Conservation (phyloP, 2,329 filamentous ascomycete species). For the Lanzia echinophila region DNA sequence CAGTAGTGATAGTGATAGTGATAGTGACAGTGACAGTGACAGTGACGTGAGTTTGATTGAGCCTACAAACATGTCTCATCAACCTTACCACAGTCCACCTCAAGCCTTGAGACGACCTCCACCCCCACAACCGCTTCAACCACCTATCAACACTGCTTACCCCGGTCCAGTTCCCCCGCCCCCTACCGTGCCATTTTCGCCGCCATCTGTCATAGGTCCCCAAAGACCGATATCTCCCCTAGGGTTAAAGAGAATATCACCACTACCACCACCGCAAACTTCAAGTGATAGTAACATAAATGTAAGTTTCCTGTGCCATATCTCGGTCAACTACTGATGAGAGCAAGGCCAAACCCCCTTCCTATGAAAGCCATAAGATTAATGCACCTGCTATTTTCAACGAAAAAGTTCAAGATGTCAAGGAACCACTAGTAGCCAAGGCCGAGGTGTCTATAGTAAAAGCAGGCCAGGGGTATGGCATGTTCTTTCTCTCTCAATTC, state of each 20-base stretch:
- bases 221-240: not conserved
- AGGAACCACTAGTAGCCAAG: not conserved
- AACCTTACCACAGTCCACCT: no score
- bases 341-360: slow-evolving; percentile 8
- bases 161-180: not conserved
- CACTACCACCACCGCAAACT: no score
- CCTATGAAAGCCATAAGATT: slow-evolving; percentile 6
- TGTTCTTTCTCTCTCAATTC: not conserved
- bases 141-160: no score
- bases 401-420: not conserved
- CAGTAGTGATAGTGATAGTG: slow-evolving; percentile 11
- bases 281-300: no score
- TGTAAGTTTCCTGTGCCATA: not conserved
- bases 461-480: not conserved
- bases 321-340: not conserved
- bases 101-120: no score
- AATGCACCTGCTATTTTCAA: not conserved
- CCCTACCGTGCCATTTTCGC: no score
- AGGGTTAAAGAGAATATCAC: no score
- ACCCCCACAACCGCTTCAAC: no score
- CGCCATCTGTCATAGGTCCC: no score
- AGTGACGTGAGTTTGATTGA: no score
- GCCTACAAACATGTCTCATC: no score
- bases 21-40: slow-evolving; percentile 6
- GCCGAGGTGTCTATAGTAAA: not conserved